Percentiles rank a stretch among this genome's conserved stretches.
Evolutionary conservation across 768 basidiomycete genomes (phyloP).

Genomic region (Tephrocybe sp.): DNA sequence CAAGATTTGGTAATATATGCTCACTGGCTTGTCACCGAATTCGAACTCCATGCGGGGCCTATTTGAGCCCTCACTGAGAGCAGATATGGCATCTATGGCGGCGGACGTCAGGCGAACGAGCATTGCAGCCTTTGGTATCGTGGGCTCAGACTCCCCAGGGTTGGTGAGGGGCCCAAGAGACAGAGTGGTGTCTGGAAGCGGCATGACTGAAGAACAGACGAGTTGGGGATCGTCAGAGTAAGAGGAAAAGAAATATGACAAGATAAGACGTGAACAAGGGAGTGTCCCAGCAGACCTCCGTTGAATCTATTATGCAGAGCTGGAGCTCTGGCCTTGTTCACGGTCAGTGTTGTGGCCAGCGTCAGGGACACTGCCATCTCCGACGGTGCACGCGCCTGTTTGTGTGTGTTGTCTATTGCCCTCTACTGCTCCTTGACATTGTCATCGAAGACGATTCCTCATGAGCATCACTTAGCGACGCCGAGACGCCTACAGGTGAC

Average conservation of each 20-base stretch:
- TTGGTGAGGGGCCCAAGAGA: conserved; percentile 58
- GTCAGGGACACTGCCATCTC: not conserved
- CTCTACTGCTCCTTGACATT: conserved; percentile 5
- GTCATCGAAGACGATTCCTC: not conserved
- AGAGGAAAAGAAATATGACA: not conserved
- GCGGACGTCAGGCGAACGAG: conserved; percentile 74
- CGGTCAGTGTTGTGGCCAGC: conserved; percentile 11
- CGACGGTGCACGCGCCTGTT: conserved; percentile 12
- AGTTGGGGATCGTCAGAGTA: conserved; percentile 19
- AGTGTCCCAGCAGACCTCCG: too few species aligned
- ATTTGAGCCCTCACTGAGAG: conserved; percentile 46
- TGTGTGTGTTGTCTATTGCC: conserved; percentile 14
- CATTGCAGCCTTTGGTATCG: conserved; percentile 73
- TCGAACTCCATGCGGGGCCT: conserved; percentile 53
- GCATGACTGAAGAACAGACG: conserved; percentile 45
- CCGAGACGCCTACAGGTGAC: too few species aligned
- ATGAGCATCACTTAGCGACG: too few species aligned
- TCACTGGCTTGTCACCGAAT: conserved; percentile 61
- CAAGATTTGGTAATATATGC: conserved; percentile 20
- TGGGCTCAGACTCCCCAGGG: conserved; percentile 54
- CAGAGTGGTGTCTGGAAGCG: conserved; percentile 60
- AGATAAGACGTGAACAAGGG: not conserved
- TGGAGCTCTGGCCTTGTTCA: not conserved
- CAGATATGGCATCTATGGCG: conserved; percentile 66
- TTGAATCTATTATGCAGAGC: not conserved